phyloP scores from a whole-genome alignment of 768 basidiomycete species.

The Leccinum truebloodii region DNA sequence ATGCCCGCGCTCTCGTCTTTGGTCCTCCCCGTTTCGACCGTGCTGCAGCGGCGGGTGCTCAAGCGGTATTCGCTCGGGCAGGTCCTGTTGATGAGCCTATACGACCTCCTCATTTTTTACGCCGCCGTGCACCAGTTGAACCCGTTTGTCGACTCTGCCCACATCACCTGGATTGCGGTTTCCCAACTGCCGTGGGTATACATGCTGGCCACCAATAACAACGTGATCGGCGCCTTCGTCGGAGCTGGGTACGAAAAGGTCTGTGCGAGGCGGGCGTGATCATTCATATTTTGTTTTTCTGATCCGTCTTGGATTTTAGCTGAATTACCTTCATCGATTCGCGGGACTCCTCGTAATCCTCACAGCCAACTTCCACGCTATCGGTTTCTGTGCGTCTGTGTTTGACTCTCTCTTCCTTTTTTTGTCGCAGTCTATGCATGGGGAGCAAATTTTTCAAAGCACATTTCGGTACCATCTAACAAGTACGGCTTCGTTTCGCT shows the following conservation, averaged over 20 bases:
- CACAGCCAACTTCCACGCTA: slow-evolving; percentile 56
- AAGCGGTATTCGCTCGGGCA: slow-evolving; percentile 57
- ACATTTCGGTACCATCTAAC: slow-evolving; percentile 36
- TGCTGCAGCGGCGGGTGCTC: slow-evolving; percentile 44
- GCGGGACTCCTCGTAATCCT: slow-evolving; percentile 57
- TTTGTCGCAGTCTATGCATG: slow-evolving; percentile 55
- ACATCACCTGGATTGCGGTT: slow-evolving; percentile 52
- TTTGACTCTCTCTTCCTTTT: background rate
- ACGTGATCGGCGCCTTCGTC: slow-evolving; percentile 53
- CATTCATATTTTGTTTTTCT: background rate
- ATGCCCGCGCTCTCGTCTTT: slow-evolving; percentile 41
- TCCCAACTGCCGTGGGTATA: slow-evolving; percentile 68
- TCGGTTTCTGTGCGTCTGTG: slow-evolving; percentile 52
- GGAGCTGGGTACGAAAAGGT: slow-evolving; percentile 74
- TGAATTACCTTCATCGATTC: slow-evolving; percentile 77
- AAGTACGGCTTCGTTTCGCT: slow-evolving; percentile 57
- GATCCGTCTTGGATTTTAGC: slow-evolving; percentile 36
- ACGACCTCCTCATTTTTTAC: slow-evolving; percentile 46
- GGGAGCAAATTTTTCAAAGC: slow-evolving; percentile 44
- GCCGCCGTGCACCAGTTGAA: slow-evolving; percentile 51
- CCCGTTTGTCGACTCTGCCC: slow-evolving; percentile 50
- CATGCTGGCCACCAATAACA: slow-evolving; percentile 71
- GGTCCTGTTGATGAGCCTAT: slow-evolving; percentile 44
- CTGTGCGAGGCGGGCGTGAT: background rate
- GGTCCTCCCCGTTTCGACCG: slow-evolving; percentile 42